Percentiles rank a stretch among this genome's conserved stretches.
Evolutionary conservation across 2,329 filamentous ascomycete species (phyloP).

Genomic region (Xylariaceae sp.): DNA sequence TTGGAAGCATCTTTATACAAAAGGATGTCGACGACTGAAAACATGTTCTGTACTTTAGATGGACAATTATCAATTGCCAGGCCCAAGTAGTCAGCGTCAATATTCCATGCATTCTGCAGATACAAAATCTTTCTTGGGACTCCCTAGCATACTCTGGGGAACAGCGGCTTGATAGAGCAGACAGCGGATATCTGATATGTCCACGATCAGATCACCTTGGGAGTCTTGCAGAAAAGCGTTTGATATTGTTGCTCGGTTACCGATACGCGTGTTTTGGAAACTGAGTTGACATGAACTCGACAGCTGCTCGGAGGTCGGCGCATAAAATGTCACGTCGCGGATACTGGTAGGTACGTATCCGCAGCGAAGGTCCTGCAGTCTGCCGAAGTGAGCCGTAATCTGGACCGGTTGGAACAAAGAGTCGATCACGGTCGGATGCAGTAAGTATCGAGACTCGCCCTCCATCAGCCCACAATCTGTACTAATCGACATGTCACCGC

Average conservation of each 20-base stretch:
- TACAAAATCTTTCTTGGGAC: constrained; percentile 1
- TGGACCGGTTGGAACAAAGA: not conserved
- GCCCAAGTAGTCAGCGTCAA: constrained; percentile 1
- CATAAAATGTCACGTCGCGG: not conserved
- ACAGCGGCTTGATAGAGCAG: not conserved
- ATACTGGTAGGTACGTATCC: constrained; percentile 1
- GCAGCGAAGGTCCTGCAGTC: not conserved
- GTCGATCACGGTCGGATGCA: constrained; percentile 2
- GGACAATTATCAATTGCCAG: not conserved
- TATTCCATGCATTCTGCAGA: constrained; percentile 3
- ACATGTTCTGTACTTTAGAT: not conserved
- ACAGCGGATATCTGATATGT: not conserved
- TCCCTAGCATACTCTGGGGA: not conserved
- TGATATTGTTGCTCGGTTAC: not conserved
- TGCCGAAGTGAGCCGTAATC: not conserved
- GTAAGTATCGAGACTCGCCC: constrained; percentile 1
- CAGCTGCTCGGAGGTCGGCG: not conserved
- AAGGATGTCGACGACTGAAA: not conserved
- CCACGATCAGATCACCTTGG: not conserved
- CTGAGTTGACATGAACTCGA: not conserved
- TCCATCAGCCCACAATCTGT: not conserved
- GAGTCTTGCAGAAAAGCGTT: not conserved
- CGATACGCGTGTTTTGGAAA: not conserved
- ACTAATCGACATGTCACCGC: not conserved
- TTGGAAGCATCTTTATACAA: not conserved